Evolutionary conservation across 768 basidiomycete species (phyloP).

Genomic region (Leccinum rimulosum): DNA sequence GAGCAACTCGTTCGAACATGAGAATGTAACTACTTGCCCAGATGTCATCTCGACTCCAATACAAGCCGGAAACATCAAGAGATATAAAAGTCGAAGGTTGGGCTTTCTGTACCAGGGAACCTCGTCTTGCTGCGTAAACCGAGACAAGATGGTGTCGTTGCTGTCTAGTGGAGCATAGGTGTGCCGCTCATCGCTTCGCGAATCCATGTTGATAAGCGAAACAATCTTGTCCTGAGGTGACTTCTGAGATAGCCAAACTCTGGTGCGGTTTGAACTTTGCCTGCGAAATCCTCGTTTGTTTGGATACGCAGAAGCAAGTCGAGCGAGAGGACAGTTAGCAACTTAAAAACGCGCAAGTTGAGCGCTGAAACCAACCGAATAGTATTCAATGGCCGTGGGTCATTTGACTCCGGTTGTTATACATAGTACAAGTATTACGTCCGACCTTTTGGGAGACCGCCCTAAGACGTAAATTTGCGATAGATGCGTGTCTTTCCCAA

Average conservation of each 20-base stretch:
- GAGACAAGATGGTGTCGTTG: slow-evolving; percentile 1
- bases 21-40: neutral
- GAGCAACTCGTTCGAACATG: neutral
- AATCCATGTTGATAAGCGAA: neutral
- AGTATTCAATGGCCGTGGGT: neutral
- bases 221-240: neutral
- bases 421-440: too few relatives aligned
- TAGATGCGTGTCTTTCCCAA: too few relatives aligned
- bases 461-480: too few relatives aligned
- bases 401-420: neutral
- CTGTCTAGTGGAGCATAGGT: neutral
- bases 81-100: slow-evolving; percentile 19
- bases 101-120: slow-evolving; percentile 55
- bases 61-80: neutral
- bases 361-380: too few relatives aligned
- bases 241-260: neutral
- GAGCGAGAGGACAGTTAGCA: neutral
- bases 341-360: neutral
- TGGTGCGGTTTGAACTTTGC: neutral
- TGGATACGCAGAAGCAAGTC: neutral
- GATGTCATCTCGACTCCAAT: neutral
- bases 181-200: neutral
- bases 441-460: too few relatives aligned
- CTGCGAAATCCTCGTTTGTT: neutral
- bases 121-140: neutral